These are phyloP conservation scores for Colletotrichum lini DNA, from an alignment of 2,329 filamentous ascomycete genomes.

Conservation along the genomic window DNA sequence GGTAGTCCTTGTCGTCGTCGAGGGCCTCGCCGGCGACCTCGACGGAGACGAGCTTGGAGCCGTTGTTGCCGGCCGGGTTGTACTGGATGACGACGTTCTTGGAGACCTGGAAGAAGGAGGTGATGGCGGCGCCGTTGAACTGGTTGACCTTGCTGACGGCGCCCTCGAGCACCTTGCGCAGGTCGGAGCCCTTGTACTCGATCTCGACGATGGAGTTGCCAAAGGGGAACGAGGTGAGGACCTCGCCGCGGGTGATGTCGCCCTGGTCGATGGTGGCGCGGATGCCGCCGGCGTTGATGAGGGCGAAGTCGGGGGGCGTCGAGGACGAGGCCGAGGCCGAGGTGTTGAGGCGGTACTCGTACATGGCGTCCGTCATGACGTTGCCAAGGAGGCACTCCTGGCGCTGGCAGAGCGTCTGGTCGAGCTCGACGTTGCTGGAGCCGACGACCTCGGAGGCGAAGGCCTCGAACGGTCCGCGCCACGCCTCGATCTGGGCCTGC, in stretches of 20 bases:
- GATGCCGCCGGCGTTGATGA: slow-evolving; percentile 76
- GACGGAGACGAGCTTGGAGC: slow-evolving; percentile 67
- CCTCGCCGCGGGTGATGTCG: slow-evolving; percentile 73
- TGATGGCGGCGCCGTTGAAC: slow-evolving; percentile 66
- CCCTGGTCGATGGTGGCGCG: slow-evolving; percentile 74
- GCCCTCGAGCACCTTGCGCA: slow-evolving; percentile 73
- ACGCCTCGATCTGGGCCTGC: slow-evolving; percentile 70
- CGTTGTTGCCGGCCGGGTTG: slow-evolving; percentile 65
- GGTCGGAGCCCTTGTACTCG: slow-evolving; percentile 63
- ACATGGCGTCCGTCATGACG: slow-evolving; percentile 72
- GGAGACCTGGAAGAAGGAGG: slow-evolving; percentile 74
- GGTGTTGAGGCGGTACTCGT: slow-evolving; percentile 70
- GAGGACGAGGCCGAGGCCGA: slow-evolving; percentile 52
- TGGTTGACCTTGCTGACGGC: slow-evolving; percentile 69
- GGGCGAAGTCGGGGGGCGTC: slow-evolving; percentile 65
- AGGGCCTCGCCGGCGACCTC: slow-evolving; percentile 65
- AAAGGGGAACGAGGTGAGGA: slow-evolving; percentile 76
- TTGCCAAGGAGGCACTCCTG: slow-evolving; percentile 72
- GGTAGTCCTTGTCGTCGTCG: slow-evolving; percentile 64
- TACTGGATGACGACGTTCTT: slow-evolving; percentile 70
- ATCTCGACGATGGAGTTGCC: slow-evolving; percentile 75
- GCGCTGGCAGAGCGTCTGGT: slow-evolving; percentile 70
- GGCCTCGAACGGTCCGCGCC: slow-evolving; percentile 73
- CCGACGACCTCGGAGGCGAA: slow-evolving; percentile 73
- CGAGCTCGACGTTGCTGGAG: slow-evolving; percentile 66